Evolutionary conservation across 140 eudicot genomes (phyloP).

Genomic region (Oenanthe javanica): DNA sequence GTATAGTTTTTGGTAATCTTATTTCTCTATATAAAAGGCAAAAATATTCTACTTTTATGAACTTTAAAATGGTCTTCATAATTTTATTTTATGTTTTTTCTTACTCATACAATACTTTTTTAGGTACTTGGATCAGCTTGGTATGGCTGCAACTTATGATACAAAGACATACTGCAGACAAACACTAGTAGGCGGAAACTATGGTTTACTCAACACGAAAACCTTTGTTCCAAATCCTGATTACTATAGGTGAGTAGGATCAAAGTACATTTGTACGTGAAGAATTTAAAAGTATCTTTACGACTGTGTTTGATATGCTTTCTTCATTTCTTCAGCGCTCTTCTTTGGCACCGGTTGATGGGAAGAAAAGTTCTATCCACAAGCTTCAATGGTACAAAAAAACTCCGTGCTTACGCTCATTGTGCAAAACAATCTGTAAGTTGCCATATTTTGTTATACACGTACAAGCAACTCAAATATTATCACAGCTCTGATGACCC

Average conservation of each 20-base stretch:
- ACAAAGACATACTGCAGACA: conserved; percentile 13
- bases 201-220: conserved; percentile 6
- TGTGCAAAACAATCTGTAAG: conserved; percentile 45
- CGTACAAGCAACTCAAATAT: not conserved
- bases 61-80: not conserved
- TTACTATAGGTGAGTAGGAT: conserved; percentile 2
- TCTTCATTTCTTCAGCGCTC: conserved; percentile 33
- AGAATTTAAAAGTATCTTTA: not conserved
- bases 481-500: not conserved
- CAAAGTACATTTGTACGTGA: not conserved
- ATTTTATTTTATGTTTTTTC: not conserved
- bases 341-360: conserved; percentile 61
- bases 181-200: conserved; percentile 7
- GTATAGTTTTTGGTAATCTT: not conserved
- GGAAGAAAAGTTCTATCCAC: conserved; percentile 42
- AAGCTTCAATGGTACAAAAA: conserved; percentile 33
- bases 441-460: not conserved
- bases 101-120: not conserved
- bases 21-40: too few species aligned
- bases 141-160: conserved; percentile 10
- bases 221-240: conserved; percentile 2
- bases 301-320: not conserved
- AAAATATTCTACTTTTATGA: not conserved
- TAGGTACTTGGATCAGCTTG: conserved; percentile 13
- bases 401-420: conserved; percentile 47